Conservation (phyloP, 441 rosid genomes). For the Bruguiera hainesii region DNA sequence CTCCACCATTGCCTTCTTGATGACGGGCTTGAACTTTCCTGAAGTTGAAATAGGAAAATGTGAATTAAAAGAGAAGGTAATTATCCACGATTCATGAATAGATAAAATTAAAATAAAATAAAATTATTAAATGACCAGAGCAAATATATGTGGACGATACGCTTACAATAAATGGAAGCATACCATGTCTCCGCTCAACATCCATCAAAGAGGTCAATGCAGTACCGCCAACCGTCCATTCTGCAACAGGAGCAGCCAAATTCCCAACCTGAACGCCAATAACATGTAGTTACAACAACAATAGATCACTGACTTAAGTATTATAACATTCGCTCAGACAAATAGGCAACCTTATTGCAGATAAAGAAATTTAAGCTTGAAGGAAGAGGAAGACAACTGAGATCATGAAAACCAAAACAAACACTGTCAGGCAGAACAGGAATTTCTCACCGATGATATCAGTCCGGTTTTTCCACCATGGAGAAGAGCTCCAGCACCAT, state of each 20-base stretch:
- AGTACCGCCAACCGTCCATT: slow-evolving; percentile 94
- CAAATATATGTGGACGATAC: background rate
- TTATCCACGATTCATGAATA: no score
- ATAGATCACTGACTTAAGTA: no score
- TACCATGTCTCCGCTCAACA: slow-evolving; percentile 99
- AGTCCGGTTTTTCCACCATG: slow-evolving; percentile 83
- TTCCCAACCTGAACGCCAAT: slow-evolving; percentile 67
- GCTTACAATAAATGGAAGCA: background rate
- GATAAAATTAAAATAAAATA: background rate
- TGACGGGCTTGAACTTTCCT: slow-evolving; percentile 97
- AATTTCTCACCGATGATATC: slow-evolving; percentile 72
- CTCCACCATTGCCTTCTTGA: slow-evolving; percentile 99
- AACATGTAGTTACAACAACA: background rate
- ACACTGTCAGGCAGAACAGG: background rate
- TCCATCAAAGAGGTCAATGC: slow-evolving; percentile 92
- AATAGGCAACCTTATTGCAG: background rate
- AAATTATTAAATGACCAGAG: background rate
- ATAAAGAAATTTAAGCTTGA: background rate
- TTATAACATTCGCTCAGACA: no score
- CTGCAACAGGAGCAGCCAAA: slow-evolving; percentile 69
- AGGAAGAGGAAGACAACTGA: background rate
- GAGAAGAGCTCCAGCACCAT: slow-evolving; percentile 84
- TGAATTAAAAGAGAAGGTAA: no score
- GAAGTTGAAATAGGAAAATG: slow-evolving; percentile 3
- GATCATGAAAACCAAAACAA: background rate